Conservation (phyloP, 495 filamentous ascomycete species). For the Ramalina peruviana region DNA sequence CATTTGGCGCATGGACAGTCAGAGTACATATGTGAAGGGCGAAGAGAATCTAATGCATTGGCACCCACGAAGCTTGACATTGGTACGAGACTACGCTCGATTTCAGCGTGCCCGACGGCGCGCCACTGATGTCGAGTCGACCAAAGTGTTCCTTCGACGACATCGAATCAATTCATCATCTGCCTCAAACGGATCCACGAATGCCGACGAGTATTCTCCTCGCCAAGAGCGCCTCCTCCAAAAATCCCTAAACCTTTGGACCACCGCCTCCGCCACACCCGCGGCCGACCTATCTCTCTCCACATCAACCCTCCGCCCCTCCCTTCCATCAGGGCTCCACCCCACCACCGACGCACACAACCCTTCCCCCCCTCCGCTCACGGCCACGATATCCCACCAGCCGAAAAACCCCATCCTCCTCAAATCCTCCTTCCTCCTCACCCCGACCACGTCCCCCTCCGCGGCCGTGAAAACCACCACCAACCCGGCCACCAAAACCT, state of each 20-base stretch:
- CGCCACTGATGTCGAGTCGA: constrained; percentile 65
- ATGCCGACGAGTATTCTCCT: constrained; percentile 34
- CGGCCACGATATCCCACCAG: constrained; percentile 13
- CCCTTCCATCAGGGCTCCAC: background rate
- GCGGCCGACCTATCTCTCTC: constrained; percentile 34
- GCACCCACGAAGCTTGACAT: constrained; percentile 76
- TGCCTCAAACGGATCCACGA: constrained; percentile 3
- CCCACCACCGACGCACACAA: constrained; percentile 15
- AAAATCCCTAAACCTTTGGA: constrained; percentile 68
- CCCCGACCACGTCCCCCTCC: background rate
- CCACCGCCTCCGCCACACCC: constrained; percentile 53
- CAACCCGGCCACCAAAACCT: constrained; percentile 3
- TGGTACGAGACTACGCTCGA: constrained; percentile 69
- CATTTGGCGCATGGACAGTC: constrained; percentile 93
- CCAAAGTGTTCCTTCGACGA: constrained; percentile 32
- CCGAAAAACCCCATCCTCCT: constrained; percentile 9
- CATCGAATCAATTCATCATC: background rate
- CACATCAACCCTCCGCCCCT: constrained; percentile 9
- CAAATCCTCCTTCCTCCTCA: constrained; percentile 6
- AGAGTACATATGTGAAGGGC: constrained; percentile 85
- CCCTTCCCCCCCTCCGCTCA: constrained; percentile 4
- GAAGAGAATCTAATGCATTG: constrained; percentile 74
- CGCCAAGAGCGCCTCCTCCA: constrained; percentile 45
- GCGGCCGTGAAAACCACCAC: background rate
- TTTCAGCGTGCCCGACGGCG: constrained; percentile 55